phyloP scores from a whole-genome alignment of 768 basidiomycete genomes.

The Amyloporia xantha region DNA sequence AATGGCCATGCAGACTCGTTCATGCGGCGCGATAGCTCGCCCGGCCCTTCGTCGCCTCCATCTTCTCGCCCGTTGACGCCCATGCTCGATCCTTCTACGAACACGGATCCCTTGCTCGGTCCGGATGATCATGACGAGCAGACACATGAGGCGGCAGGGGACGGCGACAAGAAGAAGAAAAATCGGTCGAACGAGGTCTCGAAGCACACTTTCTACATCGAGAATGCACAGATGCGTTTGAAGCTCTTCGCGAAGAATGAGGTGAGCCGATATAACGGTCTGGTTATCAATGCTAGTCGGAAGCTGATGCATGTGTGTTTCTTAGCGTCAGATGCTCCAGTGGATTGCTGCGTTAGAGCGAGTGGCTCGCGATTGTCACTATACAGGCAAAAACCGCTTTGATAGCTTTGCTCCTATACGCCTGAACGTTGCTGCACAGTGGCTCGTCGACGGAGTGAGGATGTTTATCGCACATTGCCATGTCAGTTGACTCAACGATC shows the following conservation, averaged over 20 bases:
- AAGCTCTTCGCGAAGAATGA: slow-evolving; percentile 87
- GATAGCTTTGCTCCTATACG: slow-evolving; percentile 92
- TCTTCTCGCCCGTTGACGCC: slow-evolving; percentile 36
- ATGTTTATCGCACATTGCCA: background rate
- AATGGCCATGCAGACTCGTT: slow-evolving; percentile 15
- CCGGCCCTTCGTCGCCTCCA: slow-evolving; percentile 29
- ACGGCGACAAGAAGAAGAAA: slow-evolving; percentile 20
- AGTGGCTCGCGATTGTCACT: slow-evolving; percentile 69
- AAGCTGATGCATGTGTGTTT: too few relatives aligned
- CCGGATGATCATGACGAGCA: slow-evolving; percentile 23
- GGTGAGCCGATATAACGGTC: slow-evolving; percentile 31
- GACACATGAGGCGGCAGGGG: slow-evolving; percentile 27
- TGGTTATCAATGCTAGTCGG: background rate
- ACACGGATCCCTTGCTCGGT: slow-evolving; percentile 46
- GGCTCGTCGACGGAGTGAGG: slow-evolving; percentile 94
- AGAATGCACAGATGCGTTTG: slow-evolving; percentile 84
- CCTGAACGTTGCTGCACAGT: slow-evolving; percentile 90
- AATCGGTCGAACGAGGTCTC: slow-evolving; percentile 58
- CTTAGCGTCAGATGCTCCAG: slow-evolving; percentile 90
- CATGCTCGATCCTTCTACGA: slow-evolving; percentile 82
- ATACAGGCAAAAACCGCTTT: slow-evolving; percentile 78
- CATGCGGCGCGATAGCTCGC: slow-evolving; percentile 6
- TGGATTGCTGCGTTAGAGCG: slow-evolving; percentile 91
- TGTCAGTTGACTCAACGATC: slow-evolving; percentile 3
- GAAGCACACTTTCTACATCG: slow-evolving; percentile 91